Evolutionary conservation across 2,329 filamentous ascomycete species (phyloP).

Genomic region (Coleophoma eucalyptorum): DNA sequence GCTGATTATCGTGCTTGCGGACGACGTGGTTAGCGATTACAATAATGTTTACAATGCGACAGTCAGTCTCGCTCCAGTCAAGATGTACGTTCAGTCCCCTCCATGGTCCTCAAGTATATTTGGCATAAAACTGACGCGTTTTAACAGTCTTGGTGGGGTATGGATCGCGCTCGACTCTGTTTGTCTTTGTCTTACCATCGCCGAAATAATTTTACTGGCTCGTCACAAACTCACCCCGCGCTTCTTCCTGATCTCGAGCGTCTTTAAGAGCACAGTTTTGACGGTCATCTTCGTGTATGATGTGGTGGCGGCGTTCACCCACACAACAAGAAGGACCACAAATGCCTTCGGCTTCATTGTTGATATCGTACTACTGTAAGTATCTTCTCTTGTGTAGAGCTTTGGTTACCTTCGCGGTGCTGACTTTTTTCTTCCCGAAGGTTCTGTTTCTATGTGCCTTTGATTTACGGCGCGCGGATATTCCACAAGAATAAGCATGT

Average conservation of each 20-base stretch:
- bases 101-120: no score
- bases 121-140: background rate
- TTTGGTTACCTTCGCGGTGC: no score
- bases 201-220: conserved; percentile 20
- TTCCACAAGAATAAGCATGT: conserved; percentile 8
- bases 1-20: conserved; percentile 2
- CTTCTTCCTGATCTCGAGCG: conserved; percentile 17
- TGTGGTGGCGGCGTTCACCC: conserved; percentile 9
- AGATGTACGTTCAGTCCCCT: no score
- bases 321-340: background rate
- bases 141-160: conserved; percentile 3
- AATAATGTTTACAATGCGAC: no score
- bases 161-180: conserved; percentile 10
- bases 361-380: conserved; percentile 15
- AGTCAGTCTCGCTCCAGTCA: no score
- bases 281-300: conserved; percentile 12
- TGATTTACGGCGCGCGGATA: conserved; percentile 20
- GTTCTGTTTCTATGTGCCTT: conserved; percentile 17
- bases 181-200: conserved; percentile 16
- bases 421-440: conserved; percentile 6
- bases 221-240: conserved; percentile 16
- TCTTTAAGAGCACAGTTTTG: conserved; percentile 16
- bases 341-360: conserved; percentile 7
- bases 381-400: background rate
- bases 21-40: background rate